Conservation (phyloP, 2,329 filamentous ascomycete genomes). For the Stagonosporopsis cucurbitacearum region DNA sequence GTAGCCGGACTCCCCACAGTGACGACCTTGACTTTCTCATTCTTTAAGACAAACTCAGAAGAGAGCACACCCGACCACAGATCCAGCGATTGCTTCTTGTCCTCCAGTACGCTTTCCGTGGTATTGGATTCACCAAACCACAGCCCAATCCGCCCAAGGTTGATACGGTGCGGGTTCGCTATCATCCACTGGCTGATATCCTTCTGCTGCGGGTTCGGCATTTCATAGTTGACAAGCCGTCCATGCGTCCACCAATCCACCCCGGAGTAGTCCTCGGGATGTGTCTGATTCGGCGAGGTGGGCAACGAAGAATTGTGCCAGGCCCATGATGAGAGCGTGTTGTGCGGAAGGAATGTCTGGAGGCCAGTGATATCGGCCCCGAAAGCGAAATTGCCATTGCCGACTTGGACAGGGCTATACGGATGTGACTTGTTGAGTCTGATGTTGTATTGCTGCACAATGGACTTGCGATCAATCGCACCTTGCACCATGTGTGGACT, state of each 20-base stretch:
- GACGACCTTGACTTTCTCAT: not conserved
- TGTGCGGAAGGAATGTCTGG: slow-evolving; percentile 54
- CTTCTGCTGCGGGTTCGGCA: slow-evolving; percentile 50
- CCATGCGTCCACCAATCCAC: slow-evolving; percentile 55
- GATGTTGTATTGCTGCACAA: slow-evolving; percentile 54
- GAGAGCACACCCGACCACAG: not conserved
- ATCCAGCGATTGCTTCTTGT: slow-evolving; percentile 14
- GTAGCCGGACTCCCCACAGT: slow-evolving; percentile 1
- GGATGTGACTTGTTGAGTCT: slow-evolving; percentile 56
- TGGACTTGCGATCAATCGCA: slow-evolving; percentile 39
- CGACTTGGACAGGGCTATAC: slow-evolving; percentile 60
- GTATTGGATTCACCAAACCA: slow-evolving; percentile 52
- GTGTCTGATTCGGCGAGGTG: slow-evolving; percentile 44
- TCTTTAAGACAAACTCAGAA: not conserved
- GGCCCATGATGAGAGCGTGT: slow-evolving; percentile 53
- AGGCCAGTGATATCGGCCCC: slow-evolving; percentile 56
- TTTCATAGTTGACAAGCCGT: slow-evolving; percentile 53
- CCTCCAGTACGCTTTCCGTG: slow-evolving; percentile 50
- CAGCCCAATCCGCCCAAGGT: slow-evolving; percentile 58
- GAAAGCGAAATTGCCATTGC: slow-evolving; percentile 58
- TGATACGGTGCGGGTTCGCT: slow-evolving; percentile 60
- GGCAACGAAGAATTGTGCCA: slow-evolving; percentile 57
- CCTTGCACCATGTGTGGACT: slow-evolving; percentile 1
- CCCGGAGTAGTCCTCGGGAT: slow-evolving; percentile 49
- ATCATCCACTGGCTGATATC: slow-evolving; percentile 62